Conservation (phyloP, 192 early-diverging fungal genomes). For the Backusella luteola region DNA sequence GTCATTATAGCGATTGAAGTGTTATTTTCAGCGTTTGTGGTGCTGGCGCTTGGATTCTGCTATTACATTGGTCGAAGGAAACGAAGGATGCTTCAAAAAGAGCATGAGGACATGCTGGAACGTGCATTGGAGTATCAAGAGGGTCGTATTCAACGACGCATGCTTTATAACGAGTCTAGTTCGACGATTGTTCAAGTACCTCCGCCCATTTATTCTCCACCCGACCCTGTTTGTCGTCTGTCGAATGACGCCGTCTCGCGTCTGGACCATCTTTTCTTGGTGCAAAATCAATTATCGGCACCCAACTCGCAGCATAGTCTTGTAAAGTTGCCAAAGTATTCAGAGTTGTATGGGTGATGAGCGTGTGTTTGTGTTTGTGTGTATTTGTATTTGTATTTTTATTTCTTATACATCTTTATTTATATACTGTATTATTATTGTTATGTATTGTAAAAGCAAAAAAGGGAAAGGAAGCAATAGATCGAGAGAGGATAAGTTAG, state of each 20-base stretch:
- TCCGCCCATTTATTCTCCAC: constrained; percentile 8
- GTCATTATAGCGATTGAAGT: neutral
- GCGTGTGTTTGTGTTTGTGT: neutral
- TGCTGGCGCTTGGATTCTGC: neutral
- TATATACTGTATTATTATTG: neutral
- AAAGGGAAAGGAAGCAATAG: neutral
- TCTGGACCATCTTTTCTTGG: neutral
- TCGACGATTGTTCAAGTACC: neutral
- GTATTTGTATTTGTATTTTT: neutral
- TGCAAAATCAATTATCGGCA: neutral
- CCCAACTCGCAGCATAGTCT: neutral
- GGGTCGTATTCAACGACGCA: neutral
- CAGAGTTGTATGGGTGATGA: neutral
- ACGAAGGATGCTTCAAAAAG: neutral
- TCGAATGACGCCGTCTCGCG: neutral
- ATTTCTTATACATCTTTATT: neutral
- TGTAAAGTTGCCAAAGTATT: constrained; percentile 9
- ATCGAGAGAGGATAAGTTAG: neutral
- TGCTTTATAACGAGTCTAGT: neutral
- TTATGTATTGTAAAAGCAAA: neutral
- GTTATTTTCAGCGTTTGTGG: neutral
- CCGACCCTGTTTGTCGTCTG: neutral
- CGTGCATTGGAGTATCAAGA: neutral
- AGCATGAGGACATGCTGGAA: neutral
- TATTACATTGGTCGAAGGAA: neutral